Evolutionary conservation across 768 basidiomycete species (phyloP).

Genomic region (Phaeotremella skinneri): DNA sequence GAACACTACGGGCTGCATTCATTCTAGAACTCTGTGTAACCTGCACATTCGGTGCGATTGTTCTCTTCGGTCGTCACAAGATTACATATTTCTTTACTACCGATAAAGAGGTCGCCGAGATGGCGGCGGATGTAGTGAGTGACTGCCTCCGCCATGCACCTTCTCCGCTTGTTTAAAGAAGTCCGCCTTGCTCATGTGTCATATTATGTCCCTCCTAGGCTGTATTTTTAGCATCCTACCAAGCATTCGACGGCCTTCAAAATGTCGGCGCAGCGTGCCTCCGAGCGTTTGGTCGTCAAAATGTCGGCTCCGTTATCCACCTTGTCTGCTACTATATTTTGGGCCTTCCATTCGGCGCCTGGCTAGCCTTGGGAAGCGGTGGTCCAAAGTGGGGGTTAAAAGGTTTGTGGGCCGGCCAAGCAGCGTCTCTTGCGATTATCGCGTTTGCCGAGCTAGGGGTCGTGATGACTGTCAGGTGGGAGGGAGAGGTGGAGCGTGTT

Average conservation of each 20-base stretch:
- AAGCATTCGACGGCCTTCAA: conserved; percentile 5
- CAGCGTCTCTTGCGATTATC: conserved; percentile 60
- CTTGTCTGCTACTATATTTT: conserved; percentile 64
- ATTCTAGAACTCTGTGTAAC: conserved; percentile 6
- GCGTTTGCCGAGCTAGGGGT: conserved; percentile 1
- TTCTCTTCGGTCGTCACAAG: conserved; percentile 56
- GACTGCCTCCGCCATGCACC: background rate
- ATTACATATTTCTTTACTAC: conserved; percentile 50
- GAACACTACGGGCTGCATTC: conserved; percentile 6
- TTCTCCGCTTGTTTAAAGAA: too few species aligned
- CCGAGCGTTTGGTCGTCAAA: conserved; percentile 57
- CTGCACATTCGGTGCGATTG: background rate
- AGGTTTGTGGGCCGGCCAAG: conserved; percentile 65
- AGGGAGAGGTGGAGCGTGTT: conserved; percentile 1
- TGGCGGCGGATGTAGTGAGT: conserved; percentile 4
- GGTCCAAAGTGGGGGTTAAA: conserved; percentile 53
- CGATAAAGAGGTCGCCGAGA: background rate
- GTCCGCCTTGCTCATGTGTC: background rate
- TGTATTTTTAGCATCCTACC: conserved; percentile 2
- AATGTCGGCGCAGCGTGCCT: conserved; percentile 11
- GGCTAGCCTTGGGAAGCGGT: conserved; percentile 55
- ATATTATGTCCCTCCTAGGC: background rate
- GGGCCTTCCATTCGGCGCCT: conserved; percentile 59
- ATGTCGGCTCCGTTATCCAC: conserved; percentile 72
- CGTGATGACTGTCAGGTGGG: conserved; percentile 1